Conservation (phyloP, 345 rosid genomes). For the Limnanthes douglasii region DNA sequence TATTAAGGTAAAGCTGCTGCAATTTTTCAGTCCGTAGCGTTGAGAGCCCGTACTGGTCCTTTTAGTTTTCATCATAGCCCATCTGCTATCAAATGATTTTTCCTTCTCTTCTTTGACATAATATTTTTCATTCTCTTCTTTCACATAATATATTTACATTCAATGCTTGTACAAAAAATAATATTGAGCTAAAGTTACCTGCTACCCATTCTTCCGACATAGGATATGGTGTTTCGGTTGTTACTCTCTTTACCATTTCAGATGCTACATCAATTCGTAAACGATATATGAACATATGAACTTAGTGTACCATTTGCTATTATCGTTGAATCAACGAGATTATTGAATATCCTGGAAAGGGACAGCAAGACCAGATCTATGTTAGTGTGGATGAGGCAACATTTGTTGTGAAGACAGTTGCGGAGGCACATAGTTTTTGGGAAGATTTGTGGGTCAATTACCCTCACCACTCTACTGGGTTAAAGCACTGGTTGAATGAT, state of each 20-base stretch:
- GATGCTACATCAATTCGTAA: constrained; percentile 93
- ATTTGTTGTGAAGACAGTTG: constrained; percentile 39
- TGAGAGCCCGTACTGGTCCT: too few species aligned
- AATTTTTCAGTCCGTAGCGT: too few species aligned
- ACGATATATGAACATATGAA: constrained; percentile 88
- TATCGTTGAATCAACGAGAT: constrained; percentile 52
- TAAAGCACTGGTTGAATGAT: constrained; percentile 42
- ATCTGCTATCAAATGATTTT: neutral
- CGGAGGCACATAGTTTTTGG: constrained; percentile 67
- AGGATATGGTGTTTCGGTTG: too few species aligned
- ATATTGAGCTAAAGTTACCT: too few species aligned
- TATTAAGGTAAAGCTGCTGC: too few species aligned
- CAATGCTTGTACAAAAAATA: too few species aligned
- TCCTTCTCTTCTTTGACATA: neutral
- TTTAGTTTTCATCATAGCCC: too few species aligned
- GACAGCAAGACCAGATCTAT: constrained; percentile 89
- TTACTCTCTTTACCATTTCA: too few species aligned
- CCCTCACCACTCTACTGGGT: constrained; percentile 59
- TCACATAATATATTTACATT: too few species aligned
- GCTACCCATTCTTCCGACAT: too few species aligned
- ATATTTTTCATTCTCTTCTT: too few species aligned
- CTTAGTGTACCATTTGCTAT: constrained; percentile 93
- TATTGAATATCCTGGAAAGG: constrained; percentile 77
- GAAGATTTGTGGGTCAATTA: constrained; percentile 51
- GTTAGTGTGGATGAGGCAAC: constrained; percentile 56